phyloP scores from a whole-genome alignment of 108 stramenopile genomes.

The Cyclotella distinguenda region DNA sequence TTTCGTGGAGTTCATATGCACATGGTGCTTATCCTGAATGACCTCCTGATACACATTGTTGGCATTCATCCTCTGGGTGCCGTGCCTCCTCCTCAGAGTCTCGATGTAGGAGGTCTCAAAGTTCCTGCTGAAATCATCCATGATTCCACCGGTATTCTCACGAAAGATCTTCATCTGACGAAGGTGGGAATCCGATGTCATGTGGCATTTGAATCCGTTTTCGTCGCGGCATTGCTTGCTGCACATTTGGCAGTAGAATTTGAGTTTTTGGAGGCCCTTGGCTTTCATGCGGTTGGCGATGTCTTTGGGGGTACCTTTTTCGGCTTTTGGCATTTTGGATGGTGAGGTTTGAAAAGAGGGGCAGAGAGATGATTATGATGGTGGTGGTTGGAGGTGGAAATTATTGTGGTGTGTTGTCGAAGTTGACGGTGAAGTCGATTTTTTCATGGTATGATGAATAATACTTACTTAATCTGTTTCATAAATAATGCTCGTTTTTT shows the following conservation, averaged over 20 bases:
- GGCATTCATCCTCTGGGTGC: slow-evolving; percentile 91
- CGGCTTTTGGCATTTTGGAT: slow-evolving; percentile 73
- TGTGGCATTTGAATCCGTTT: slow-evolving; percentile 98
- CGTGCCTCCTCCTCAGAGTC: slow-evolving; percentile 85
- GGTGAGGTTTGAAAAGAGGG: not conserved
- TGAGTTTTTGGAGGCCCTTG: slow-evolving; percentile 94
- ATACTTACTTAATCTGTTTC: no score
- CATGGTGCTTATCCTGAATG: slow-evolving; percentile 94
- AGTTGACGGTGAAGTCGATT: no score
- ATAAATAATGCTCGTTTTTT: no score
- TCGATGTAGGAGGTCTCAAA: slow-evolving; percentile 91
- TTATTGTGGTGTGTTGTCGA: no score
- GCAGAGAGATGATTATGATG: not conserved
- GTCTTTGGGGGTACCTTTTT: slow-evolving; percentile 83
- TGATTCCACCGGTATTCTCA: slow-evolving; percentile 76
- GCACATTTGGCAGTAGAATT: slow-evolving; percentile 99
- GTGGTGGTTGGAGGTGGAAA: not conserved
- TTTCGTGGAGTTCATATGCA: slow-evolving; percentile 98
- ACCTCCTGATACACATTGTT: slow-evolving; percentile 98
- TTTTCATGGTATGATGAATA: no score
- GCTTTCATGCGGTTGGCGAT: slow-evolving; percentile 93
- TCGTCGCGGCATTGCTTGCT: slow-evolving; percentile 96
- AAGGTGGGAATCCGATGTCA: slow-evolving; percentile 94
- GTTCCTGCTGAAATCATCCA: slow-evolving; percentile 73
- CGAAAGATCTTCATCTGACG: slow-evolving; percentile 96